phyloP scores from a whole-genome alignment of 176 grass and related monocot species.

The Aechmea fasciata region DNA sequence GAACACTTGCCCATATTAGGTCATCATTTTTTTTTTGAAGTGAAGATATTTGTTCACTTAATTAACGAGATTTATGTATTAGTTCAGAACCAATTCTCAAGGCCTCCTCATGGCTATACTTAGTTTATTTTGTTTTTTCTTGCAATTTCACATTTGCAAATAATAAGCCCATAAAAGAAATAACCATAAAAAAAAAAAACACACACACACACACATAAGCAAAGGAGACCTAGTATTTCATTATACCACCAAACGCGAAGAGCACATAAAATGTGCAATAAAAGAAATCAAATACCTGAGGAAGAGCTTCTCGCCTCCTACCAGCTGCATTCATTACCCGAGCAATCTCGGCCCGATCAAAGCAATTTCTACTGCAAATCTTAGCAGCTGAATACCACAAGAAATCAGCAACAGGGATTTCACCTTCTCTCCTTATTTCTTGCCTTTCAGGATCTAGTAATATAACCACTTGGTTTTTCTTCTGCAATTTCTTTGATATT shows the following conservation, averaged over 20 bases:
- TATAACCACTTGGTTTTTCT: conserved; percentile 89
- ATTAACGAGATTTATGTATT: too few relatives aligned
- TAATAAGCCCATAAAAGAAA: too few relatives aligned
- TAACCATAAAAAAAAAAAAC: too few relatives aligned
- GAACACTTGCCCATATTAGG: too few relatives aligned
- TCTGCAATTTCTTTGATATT: conserved; percentile 92
- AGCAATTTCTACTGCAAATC: conserved; percentile 93
- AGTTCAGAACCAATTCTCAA: too few relatives aligned
- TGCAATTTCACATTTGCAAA: too few relatives aligned
- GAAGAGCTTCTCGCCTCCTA: conserved; percentile 71
- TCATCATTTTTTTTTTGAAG: too few relatives aligned
- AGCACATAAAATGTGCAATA: not conserved
- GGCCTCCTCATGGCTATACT: too few relatives aligned
- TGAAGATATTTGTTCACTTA: too few relatives aligned
- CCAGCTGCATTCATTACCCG: conserved; percentile 98
- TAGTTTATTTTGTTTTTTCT: too few relatives aligned
- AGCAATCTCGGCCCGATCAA: conserved; percentile 95
- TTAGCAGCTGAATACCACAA: conserved; percentile 96
- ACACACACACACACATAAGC: not conserved
- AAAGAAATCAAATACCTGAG: conserved; percentile 50
- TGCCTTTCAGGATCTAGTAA: conserved; percentile 98
- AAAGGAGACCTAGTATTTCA: not conserved
- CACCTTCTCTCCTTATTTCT: conserved; percentile 85
- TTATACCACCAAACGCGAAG: not conserved
- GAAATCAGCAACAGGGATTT: conserved; percentile 87